Evolutionary conservation across 495 filamentous ascomycete genomes (phyloP).

Genomic region (Penicillium psychrofluorescens): DNA sequence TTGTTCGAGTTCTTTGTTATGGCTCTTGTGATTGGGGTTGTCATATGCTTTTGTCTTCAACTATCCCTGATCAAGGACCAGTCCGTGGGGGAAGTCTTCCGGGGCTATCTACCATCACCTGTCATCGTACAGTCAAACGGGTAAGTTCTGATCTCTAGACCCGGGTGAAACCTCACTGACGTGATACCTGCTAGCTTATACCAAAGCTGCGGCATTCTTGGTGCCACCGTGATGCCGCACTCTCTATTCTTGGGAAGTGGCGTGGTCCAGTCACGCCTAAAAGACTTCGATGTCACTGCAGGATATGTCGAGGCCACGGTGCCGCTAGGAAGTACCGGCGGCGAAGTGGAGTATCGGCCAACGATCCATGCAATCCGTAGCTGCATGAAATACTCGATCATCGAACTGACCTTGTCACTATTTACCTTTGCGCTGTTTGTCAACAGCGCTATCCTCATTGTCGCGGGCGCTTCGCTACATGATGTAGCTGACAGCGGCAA

Average conservation of each 20-base stretch:
- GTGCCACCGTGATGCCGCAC: slow-evolving; percentile 93
- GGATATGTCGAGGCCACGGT: slow-evolving; percentile 47
- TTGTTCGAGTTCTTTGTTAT: slow-evolving; percentile 78
- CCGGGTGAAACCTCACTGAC: slow-evolving; percentile 7
- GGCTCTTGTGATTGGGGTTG: slow-evolving; percentile 72
- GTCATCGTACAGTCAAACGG: slow-evolving; percentile 63
- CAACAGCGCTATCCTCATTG: slow-evolving; percentile 85
- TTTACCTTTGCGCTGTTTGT: slow-evolving; percentile 92
- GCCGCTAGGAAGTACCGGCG: slow-evolving; percentile 27
- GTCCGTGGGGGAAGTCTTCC: slow-evolving; percentile 68
- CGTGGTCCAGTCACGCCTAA: slow-evolving; percentile 75
- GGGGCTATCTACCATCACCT: slow-evolving; percentile 73
- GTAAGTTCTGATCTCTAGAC: slow-evolving; percentile 18
- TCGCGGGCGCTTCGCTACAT: slow-evolving; percentile 74
- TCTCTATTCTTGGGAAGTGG: slow-evolving; percentile 85
- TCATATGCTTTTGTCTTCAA: slow-evolving; percentile 86
- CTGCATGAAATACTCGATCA: slow-evolving; percentile 75
- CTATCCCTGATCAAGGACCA: slow-evolving; percentile 68
- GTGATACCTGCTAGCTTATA: slow-evolving; percentile 52
- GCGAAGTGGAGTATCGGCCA: slow-evolving; percentile 63
- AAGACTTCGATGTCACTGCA: slow-evolving; percentile 61
- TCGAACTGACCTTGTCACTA: slow-evolving; percentile 68
- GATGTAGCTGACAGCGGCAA: slow-evolving; percentile 43
- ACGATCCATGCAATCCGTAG: slow-evolving; percentile 68
- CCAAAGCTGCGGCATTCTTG: slow-evolving; percentile 86